These are phyloP conservation scores for Suhomyces sp. DNA, from an alignment of 805 yeast genomes.

Conservation along the genomic window DNA sequence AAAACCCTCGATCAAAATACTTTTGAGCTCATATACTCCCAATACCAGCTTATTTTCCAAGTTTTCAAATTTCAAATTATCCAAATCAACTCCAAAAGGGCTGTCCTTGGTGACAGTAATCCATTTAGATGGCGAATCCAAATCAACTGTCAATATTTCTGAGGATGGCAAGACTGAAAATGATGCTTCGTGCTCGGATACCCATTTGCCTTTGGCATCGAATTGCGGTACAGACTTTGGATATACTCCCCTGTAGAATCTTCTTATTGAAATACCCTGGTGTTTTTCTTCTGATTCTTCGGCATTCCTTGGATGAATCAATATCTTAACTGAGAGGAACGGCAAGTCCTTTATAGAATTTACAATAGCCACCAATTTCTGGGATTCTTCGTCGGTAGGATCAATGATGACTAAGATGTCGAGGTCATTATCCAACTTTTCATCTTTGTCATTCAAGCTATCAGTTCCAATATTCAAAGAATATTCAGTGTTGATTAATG, in stretches of 20 bases:
- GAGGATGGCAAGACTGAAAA: slow-evolving; percentile 50
- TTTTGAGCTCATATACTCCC: slow-evolving; percentile 51
- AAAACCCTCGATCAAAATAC: slow-evolving; percentile 69
- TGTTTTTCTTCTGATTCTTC: slow-evolving; percentile 27
- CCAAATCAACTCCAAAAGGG: slow-evolving; percentile 48
- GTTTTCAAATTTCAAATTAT: slow-evolving; percentile 51
- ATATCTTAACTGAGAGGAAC: slow-evolving; percentile 51
- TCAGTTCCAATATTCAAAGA: slow-evolving; percentile 23
- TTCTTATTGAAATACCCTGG: slow-evolving; percentile 41
- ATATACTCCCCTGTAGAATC: slow-evolving; percentile 55
- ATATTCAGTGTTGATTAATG: slow-evolving; percentile 26
- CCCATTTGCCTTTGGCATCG: slow-evolving; percentile 19
- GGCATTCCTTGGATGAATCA: slow-evolving; percentile 55
- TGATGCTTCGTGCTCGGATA: slow-evolving; percentile 20
- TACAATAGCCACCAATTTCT: slow-evolving; percentile 51
- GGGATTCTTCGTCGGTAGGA: slow-evolving; percentile 71
- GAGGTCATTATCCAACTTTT: slow-evolving; percentile 31
- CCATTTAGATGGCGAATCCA: slow-evolving; percentile 70
- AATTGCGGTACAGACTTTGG: slow-evolving; percentile 33
- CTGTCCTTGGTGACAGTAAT: slow-evolving; percentile 52
- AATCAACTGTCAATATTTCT: slow-evolving; percentile 50
- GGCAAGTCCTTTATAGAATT: slow-evolving; percentile 40
- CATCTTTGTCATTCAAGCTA: not conserved
- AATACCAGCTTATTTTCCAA: slow-evolving; percentile 30
- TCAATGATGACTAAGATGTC: slow-evolving; percentile 64